These are phyloP conservation scores for Kodamaea sp. DNA, from an alignment of 1,139 yeast genomes.

Conservation along the genomic window DNA sequence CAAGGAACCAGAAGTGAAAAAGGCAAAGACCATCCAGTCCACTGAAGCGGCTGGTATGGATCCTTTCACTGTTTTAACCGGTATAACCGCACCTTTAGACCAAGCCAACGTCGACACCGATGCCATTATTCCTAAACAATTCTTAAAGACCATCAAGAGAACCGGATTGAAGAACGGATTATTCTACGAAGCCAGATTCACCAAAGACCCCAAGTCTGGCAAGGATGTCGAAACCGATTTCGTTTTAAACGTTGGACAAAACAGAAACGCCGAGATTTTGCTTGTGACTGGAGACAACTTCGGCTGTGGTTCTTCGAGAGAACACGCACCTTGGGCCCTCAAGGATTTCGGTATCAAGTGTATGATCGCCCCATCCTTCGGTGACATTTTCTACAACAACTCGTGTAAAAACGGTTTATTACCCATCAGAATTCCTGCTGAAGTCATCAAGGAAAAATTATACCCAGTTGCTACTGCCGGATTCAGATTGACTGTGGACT, in stretches of 20 bases:
- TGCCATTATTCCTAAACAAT: constrained; percentile 97
- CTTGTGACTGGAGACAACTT: constrained; percentile 95
- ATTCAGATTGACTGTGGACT: constrained; percentile 70
- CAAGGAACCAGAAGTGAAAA: constrained; percentile 34
- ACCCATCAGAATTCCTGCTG: constrained; percentile 85
- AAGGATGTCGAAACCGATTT: constrained; percentile 84
- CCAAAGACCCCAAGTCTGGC: constrained; percentile 63
- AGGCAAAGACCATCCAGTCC: constrained; percentile 28
- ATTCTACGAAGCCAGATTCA: constrained; percentile 85
- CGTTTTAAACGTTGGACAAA: constrained; percentile 82
- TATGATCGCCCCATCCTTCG: constrained; percentile 96
- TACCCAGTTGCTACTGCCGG: constrained; percentile 80
- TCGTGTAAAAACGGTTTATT: constrained; percentile 93
- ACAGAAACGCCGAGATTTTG: constrained; percentile 74
- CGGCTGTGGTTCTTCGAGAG: constrained; percentile 99
- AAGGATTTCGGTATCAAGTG: constrained; percentile 96
- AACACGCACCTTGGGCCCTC: constrained; percentile 99
- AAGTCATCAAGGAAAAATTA: constrained; percentile 66
- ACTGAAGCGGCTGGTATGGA: constrained; percentile 59
- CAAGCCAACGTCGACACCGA: constrained; percentile 97
- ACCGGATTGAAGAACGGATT: constrained; percentile 89
- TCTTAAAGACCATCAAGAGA: constrained; percentile 94
- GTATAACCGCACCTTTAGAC: constrained; percentile 91
- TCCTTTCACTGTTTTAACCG: constrained; percentile 71
- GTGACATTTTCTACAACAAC: constrained; percentile 96